These are phyloP conservation scores for Saturnispora zaruensis DNA, from an alignment of 805 yeast genomes.

Conservation along the genomic window DNA sequence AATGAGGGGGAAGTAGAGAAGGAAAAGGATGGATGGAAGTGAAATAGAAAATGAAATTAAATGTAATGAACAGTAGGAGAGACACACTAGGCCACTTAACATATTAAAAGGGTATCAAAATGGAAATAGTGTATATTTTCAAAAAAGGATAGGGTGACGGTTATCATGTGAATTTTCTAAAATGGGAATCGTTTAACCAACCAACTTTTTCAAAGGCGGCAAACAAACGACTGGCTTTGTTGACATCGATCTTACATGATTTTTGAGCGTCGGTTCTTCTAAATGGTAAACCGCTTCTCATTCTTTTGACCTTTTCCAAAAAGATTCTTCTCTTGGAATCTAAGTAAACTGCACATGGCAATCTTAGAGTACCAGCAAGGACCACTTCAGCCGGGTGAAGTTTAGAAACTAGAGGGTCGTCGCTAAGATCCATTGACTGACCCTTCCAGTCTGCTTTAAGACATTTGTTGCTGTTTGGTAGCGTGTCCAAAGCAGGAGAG, in stretches of 20 bases:
- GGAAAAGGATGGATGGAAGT: not conserved
- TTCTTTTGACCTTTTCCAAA: conserved; percentile 76
- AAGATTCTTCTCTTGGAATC: conserved; percentile 77
- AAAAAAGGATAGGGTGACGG: not conserved
- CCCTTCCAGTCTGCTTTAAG: conserved; percentile 97
- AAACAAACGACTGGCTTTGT: conserved; percentile 85
- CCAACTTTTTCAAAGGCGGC: conserved; percentile 90
- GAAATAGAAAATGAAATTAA: not conserved
- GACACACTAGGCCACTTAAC: not conserved
- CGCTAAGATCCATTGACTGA: conserved; percentile 83
- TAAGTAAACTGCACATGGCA: conserved; percentile 79
- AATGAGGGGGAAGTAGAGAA: not conserved
- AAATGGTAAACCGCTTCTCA: conserved; percentile 64
- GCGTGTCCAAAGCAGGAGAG: conserved; percentile 58
- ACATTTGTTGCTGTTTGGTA: conserved; percentile 65
- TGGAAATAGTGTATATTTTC: not conserved
- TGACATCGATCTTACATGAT: conserved; percentile 94
- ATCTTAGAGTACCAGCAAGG: conserved; percentile 79
- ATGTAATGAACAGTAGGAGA: not conserved
- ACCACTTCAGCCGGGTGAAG: conserved; percentile 88
- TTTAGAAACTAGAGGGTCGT: conserved; percentile 62
- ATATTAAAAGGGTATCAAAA: not conserved
- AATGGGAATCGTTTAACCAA: conserved; percentile 76
- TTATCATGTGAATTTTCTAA: conserved; percentile 35
- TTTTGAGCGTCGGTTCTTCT: conserved; percentile 97